Evolutionary conservation across 176 grass and related monocot genomes (phyloP).

Genomic region (Stipa capillata): DNA sequence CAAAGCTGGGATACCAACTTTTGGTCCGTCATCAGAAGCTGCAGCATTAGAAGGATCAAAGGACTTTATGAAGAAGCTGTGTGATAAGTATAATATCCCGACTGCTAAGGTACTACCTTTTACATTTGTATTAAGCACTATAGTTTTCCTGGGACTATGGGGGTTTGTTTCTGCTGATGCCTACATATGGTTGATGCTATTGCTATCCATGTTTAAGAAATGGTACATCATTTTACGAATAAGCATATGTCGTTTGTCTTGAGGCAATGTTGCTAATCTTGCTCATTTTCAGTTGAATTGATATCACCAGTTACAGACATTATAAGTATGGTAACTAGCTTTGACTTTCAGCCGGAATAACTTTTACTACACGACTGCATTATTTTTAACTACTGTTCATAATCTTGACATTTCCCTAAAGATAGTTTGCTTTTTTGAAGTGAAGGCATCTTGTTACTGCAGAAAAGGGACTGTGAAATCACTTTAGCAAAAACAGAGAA

Average conservation of each 20-base stretch:
- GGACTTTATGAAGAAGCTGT: constrained; percentile 73
- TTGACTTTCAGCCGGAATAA: neutral
- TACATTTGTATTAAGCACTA: neutral
- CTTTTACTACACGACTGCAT: neutral
- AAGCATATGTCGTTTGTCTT: too few relatives aligned
- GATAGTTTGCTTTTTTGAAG: neutral
- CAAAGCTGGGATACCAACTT: constrained; percentile 43
- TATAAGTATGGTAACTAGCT: too few relatives aligned
- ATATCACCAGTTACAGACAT: too few relatives aligned
- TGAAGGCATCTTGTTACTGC: too few relatives aligned
- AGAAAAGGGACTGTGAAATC: too few relatives aligned
- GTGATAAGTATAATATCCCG: constrained; percentile 59
- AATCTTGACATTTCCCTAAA: neutral
- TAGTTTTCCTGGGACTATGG: neutral
- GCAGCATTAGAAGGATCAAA: constrained; percentile 66
- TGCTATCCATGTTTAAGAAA: neutral
- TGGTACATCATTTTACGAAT: too few relatives aligned
- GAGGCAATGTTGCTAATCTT: too few relatives aligned
- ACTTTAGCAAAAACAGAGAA: too few relatives aligned
- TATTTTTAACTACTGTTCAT: neutral
- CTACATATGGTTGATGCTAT: too few relatives aligned
- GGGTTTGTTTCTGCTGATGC: too few relatives aligned
- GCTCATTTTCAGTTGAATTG: too few relatives aligned
- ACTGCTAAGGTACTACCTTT: constrained; percentile 44
- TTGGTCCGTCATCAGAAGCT: constrained; percentile 57